Evolutionary conservation across 768 basidiomycete genomes (phyloP), one percentile per base, ranked within the genome.

Genomic region (Termitomyces sp.): DNA sequence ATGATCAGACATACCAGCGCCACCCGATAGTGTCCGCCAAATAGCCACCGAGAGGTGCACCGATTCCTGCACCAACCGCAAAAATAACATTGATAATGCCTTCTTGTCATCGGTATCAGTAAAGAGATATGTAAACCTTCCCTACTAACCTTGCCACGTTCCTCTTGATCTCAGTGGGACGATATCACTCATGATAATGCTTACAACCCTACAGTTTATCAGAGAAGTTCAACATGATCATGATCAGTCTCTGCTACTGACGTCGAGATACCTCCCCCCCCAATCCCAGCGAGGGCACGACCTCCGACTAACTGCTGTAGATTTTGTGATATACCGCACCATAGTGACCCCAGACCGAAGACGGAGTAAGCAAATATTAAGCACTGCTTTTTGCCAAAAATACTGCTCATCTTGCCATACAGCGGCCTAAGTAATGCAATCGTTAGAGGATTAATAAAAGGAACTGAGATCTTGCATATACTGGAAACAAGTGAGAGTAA

Each of bases 171-270:
- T 77, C 53, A 87, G 74, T 0, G 86, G 83, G 1, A 86, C 82
- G 31, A 87, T 72, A 63, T 87, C 87, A 0, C 84, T 85, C 74
- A 87, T 79, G 48, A 87, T 81, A 59, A 88, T 87, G 57, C 82
- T 83, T 14, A 81, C 82, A 32, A 87, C 73, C 2, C 85, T 86
- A 42, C 32, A 48, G 12, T 36, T 42, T 11, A 34, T 55, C 32
- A 42, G 47, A 29, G 6, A 7, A 37, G 14, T 11, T 42, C 6
- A 3, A 15, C 20, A 20, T 20, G 20, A 20, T 20, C 20, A 5
- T 5, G 14, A 48, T 25, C 15, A 46, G 14, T 15, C 14, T 25
- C 20, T 25, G 4, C n/a, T 2, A 75, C 82, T 64, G 65, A 85
- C 85, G 85, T 83, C 62, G 79, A 76, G 78, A 86, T 84, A 1